Evolutionary conservation across 1,284 basidiomycete genomes (phyloP), one percentile per base, ranked within the genome.

Genomic region (Cutaneotrichosporon dermatis): DNA sequence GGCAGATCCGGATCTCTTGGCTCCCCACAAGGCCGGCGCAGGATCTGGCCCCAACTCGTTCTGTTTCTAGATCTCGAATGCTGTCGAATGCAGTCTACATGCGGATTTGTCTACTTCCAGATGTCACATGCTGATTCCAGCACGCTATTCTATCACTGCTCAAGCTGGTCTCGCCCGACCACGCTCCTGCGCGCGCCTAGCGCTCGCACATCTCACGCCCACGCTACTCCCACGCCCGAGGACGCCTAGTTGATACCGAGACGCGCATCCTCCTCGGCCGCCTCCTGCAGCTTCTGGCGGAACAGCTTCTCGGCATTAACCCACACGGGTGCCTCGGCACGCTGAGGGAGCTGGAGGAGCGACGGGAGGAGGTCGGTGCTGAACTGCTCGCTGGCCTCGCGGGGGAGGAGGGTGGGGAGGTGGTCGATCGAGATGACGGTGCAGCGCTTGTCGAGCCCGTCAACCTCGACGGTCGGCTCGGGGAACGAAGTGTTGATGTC

Each of bases 391-490:
- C 92, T 95, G 5, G 94, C 89, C 79, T 99, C 96, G 54, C 96
- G 84, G 35, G 96, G 96, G 45, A 78, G 76, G 49, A 99, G 80
- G 42, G 96, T 98, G 16, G 96, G 96, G 62, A 99, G 83, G 76
- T 99, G 96, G 80, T 99, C 96, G 66, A 99, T 99, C 36, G 95
- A 96, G 68, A 98, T 87, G 65, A 98, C 90, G 13, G 87, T 89
- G 87, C 69, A 73, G 65, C 75, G 65, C 69, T 72, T 75, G 50
- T 51, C 50, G 4, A 49, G 37, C 49, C 70, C 73, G 57, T 86
- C 84, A 52, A 96, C 93, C 64, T 88, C 83, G 46, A 98, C 92
- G 2, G 95, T 98, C 10, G 96, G 96, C 65, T 90, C 83, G 57
- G 88, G 85, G 78, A 99, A 99, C 3, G 92, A 95, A 15, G 96